Evolutionary conservation across 352 stramenopile species (phyloP).

Genomic region (Globisporangium parvum): DNA sequence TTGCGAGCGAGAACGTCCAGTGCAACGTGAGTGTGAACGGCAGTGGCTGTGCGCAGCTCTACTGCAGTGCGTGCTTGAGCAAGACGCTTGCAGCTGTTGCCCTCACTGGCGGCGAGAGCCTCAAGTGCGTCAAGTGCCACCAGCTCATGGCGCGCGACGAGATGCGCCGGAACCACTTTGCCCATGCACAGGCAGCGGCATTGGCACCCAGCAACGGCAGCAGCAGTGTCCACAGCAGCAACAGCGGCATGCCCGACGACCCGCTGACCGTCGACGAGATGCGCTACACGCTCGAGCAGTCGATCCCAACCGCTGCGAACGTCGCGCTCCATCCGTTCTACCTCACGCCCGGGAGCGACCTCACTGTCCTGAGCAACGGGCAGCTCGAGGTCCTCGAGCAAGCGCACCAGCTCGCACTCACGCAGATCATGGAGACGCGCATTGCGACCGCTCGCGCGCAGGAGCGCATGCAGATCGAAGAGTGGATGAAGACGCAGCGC

Average conservation of each 20-base stretch:
- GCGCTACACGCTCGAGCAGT: constrained; percentile 31
- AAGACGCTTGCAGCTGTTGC: constrained; percentile 11
- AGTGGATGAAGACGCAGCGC: constrained; percentile 71
- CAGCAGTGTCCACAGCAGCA: background rate
- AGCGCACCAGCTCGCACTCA: constrained; percentile 47
- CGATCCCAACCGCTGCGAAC: constrained; percentile 27
- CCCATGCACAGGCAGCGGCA: constrained; percentile 50
- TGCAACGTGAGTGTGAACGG: constrained; percentile 27
- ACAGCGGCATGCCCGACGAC: constrained; percentile 1
- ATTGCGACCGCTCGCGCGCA: constrained; percentile 47
- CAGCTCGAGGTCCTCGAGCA: constrained; percentile 73
- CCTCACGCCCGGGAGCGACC: constrained; percentile 41
- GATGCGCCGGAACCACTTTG: constrained; percentile 61
- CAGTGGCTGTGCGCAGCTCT: constrained; percentile 54
- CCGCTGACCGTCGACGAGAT: constrained; percentile 37
- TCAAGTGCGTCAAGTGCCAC: constrained; percentile 56
- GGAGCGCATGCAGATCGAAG: constrained; percentile 61
- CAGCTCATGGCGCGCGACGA: constrained; percentile 26
- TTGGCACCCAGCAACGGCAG: constrained; percentile 14
- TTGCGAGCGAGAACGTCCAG: constrained; percentile 71
- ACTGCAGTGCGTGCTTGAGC: constrained; percentile 55
- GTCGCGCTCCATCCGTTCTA: constrained; percentile 41
- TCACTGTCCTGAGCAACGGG: constrained; percentile 54
- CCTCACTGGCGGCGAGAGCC: constrained; percentile 15
- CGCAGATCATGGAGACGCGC: constrained; percentile 54